phyloP scores from a whole-genome alignment of 2,329 filamentous ascomycete species.

The Alternaria ethzedia region DNA sequence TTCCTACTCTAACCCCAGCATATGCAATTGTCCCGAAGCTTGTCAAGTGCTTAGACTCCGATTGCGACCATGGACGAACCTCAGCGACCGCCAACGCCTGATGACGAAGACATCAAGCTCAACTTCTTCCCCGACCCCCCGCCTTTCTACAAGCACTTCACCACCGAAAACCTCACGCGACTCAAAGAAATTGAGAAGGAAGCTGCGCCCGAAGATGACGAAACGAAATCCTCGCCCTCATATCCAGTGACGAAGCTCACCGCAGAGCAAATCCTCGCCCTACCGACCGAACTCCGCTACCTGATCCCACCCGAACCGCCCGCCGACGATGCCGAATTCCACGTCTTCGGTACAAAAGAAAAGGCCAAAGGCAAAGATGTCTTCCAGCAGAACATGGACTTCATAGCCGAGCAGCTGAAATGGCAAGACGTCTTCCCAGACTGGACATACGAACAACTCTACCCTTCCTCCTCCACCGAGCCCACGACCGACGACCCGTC shows the following conservation, averaged over 20 bases:
- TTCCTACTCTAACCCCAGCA: not conserved
- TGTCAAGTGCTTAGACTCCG: too few relatives aligned
- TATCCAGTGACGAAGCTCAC: slow-evolving; percentile 19
- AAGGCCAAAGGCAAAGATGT: slow-evolving; percentile 31
- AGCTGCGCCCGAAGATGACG: slow-evolving; percentile 16
- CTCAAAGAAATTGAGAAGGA: slow-evolving; percentile 59
- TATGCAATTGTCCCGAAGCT: not conserved
- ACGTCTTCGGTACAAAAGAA: slow-evolving; percentile 74
- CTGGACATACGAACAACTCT: slow-evolving; percentile 74
- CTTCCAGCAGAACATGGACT: slow-evolving; percentile 34
- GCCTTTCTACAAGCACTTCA: slow-evolving; percentile 89
- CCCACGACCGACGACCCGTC: slow-evolving; percentile 33
- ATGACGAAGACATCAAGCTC: slow-evolving; percentile 31
- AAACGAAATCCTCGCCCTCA: slow-evolving; percentile 4
- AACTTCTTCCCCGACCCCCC: slow-evolving; percentile 81
- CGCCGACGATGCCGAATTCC: slow-evolving; percentile 68
- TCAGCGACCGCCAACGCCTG: slow-evolving; percentile 11
- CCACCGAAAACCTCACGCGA: slow-evolving; percentile 71
- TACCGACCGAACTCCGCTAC: slow-evolving; percentile 75
- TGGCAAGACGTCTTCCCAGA: slow-evolving; percentile 66
- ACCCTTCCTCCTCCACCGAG: slow-evolving; percentile 48
- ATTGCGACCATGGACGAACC: slow-evolving; percentile 20
- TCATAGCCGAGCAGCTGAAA: slow-evolving; percentile 34
- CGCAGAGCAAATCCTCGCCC: slow-evolving; percentile 46
- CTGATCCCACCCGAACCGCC: slow-evolving; percentile 84